Conservation (phyloP, 805 yeast genomes). For the Metschnikowia orientalis region DNA sequence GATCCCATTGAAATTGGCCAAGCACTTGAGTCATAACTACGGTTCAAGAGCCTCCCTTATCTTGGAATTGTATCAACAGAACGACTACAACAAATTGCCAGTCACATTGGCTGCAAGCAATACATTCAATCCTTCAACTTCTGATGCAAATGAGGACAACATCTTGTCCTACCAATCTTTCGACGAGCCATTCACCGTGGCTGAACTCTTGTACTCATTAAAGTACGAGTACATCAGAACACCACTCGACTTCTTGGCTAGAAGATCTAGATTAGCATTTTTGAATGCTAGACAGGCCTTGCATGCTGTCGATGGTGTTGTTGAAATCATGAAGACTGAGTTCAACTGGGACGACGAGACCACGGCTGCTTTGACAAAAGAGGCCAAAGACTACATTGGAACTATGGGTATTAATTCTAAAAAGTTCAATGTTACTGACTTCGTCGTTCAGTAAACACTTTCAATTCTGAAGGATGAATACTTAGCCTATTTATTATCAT, state of each 20-base stretch:
- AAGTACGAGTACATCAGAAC: conserved; percentile 82
- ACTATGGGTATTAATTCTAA: conserved; percentile 50
- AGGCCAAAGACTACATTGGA: conserved; percentile 55
- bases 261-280: conserved; percentile 92
- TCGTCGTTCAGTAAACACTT: conserved; percentile 16
- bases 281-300: conserved; percentile 82
- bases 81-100: conserved; percentile 57
- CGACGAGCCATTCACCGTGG: conserved; percentile 84
- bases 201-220: conserved; percentile 80
- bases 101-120: conserved; percentile 50
- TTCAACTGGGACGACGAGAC: conserved; percentile 65
- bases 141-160: conserved; percentile 26
- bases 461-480: conserved; percentile 1
- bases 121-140: conserved; percentile 28
- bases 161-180: conserved; percentile 46
- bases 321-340: conserved; percentile 77
- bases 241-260: conserved; percentile 84
- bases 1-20: conserved; percentile 69
- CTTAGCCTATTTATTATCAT: conserved; percentile 4
- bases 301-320: conserved; percentile 77
- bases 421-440: conserved; percentile 20
- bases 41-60: conserved; percentile 86
- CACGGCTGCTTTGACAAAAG: conserved; percentile 48
- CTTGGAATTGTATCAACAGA: conserved; percentile 50
- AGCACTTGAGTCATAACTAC: conserved; percentile 79